Evolutionary conservation across 1,284 basidiomycete species (phyloP).

Genomic region (Megacollybia platyphylla): DNA sequence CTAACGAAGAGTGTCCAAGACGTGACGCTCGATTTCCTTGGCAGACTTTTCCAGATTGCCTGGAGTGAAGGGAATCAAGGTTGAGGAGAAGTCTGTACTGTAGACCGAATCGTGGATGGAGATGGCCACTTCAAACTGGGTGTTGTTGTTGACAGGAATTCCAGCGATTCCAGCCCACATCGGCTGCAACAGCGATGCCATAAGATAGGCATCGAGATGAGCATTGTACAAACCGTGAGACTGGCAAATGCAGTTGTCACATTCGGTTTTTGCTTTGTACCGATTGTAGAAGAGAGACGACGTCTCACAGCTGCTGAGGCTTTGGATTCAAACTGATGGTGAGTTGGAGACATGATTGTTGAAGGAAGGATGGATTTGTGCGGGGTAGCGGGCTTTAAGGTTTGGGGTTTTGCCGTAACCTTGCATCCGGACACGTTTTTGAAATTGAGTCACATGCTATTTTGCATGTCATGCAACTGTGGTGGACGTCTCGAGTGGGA

Average conservation of each 20-base stretch:
- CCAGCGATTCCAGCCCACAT: slow-evolving; percentile 78
- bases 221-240: slow-evolving; percentile 35
- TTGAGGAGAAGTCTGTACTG: slow-evolving; percentile 58
- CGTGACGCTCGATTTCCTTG: slow-evolving; percentile 44
- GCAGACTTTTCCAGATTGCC: slow-evolving; percentile 38
- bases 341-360: slow-evolving; percentile 26
- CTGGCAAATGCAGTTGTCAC: slow-evolving; percentile 39
- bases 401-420: not conserved
- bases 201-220: slow-evolving; percentile 8
- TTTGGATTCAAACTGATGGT: slow-evolving; percentile 46
- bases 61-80: slow-evolving; percentile 33
- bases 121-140: slow-evolving; percentile 54
- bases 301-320: slow-evolving; percentile 47
- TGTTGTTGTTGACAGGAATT: slow-evolving; percentile 39
- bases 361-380: slow-evolving; percentile 6
- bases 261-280: slow-evolving; percentile 34
- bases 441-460: not conserved
- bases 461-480: too few relatives aligned
- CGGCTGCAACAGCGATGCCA: slow-evolving; percentile 30
- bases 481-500: slow-evolving; percentile 37
- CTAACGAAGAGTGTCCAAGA: slow-evolving; percentile 41
- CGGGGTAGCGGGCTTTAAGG: not conserved
- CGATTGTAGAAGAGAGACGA: slow-evolving; percentile 52
- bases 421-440: not conserved
- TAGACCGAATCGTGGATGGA: slow-evolving; percentile 70